Evolutionary conservation across 2,329 filamentous ascomycete species (phyloP).

Genomic region (Calonectria pauciramosa): DNA sequence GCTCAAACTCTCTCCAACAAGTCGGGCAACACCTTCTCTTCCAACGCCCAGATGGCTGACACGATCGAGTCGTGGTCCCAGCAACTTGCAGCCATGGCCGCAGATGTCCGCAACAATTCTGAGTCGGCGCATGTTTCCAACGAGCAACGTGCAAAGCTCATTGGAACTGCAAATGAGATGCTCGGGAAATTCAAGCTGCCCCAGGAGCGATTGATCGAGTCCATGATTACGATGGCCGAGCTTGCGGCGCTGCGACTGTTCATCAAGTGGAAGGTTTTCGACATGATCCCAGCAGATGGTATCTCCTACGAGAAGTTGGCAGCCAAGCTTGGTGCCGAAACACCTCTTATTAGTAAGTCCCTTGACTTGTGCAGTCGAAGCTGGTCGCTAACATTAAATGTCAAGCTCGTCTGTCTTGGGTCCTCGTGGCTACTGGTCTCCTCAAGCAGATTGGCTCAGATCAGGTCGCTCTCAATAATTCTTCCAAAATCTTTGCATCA

Average conservation of each 20-base stretch:
- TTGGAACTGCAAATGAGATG: not conserved
- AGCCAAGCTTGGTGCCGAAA: not conserved
- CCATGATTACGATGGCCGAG: not conserved
- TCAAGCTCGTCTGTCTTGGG: not conserved
- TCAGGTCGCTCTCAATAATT: not conserved
- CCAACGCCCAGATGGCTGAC: not conserved
- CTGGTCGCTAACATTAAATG: not conserved
- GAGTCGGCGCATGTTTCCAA: not conserved
- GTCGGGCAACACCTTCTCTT: not conserved
- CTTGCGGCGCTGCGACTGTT: slow-evolving; percentile 14
- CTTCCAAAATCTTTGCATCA: not conserved
- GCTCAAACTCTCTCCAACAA: not conserved
- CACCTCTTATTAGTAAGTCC: slow-evolving; percentile 4
- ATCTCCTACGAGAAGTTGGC: slow-evolving; percentile 3
- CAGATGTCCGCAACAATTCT: not conserved
- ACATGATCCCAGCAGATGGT: not conserved
- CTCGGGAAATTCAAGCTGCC: not conserved
- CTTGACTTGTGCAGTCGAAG: no score
- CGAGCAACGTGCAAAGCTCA: not conserved
- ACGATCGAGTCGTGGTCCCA: slow-evolving; percentile 1
- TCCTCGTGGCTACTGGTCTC: slow-evolving; percentile 7
- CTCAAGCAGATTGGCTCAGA: slow-evolving; percentile 4
- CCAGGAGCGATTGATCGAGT: not conserved
- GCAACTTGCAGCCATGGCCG: not conserved
- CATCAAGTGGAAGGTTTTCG: slow-evolving; percentile 19